Conservation (phyloP, 164 flowering plant genomes). For the Akebia trifoliata region DNA sequence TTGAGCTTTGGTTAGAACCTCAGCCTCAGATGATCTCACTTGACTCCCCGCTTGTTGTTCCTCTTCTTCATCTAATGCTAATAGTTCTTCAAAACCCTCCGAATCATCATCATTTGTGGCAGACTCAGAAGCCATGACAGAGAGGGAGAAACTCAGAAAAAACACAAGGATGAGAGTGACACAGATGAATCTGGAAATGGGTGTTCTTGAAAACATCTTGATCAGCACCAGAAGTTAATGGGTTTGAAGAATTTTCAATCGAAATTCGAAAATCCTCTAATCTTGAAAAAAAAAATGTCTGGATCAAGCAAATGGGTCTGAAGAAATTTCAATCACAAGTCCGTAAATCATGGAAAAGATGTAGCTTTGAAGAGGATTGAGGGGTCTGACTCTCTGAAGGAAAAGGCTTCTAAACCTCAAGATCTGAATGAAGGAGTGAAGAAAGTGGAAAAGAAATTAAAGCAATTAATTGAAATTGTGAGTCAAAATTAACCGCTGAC, state of each 20-base stretch:
- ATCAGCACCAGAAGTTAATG: background rate
- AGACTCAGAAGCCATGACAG: constrained; percentile 21
- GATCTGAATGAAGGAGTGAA: too few relatives aligned
- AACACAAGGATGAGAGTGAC: constrained; percentile 32
- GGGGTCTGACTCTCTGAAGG: background rate
- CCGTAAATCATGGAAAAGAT: background rate
- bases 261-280: background rate
- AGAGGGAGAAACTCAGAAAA: constrained; percentile 24
- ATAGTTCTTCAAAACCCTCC: constrained; percentile 54
- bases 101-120: constrained; percentile 30
- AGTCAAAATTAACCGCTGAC: too few relatives aligned
- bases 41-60: constrained; percentile 16
- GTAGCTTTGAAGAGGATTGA: background rate
- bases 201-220: constrained; percentile 25
- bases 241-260: background rate
- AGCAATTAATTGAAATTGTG: too few relatives aligned
- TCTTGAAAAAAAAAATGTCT: background rate
- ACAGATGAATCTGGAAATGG: constrained; percentile 36
- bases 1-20: constrained; percentile 62
- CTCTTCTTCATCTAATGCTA: constrained; percentile 65
- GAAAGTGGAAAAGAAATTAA: too few relatives aligned
- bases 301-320: background rate
- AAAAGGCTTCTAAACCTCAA: too few relatives aligned
- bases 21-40: constrained; percentile 47
- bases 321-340: background rate